Evolutionary conservation across 352 stramenopile species (phyloP).

Genomic region (Globisporangium splendens): DNA sequence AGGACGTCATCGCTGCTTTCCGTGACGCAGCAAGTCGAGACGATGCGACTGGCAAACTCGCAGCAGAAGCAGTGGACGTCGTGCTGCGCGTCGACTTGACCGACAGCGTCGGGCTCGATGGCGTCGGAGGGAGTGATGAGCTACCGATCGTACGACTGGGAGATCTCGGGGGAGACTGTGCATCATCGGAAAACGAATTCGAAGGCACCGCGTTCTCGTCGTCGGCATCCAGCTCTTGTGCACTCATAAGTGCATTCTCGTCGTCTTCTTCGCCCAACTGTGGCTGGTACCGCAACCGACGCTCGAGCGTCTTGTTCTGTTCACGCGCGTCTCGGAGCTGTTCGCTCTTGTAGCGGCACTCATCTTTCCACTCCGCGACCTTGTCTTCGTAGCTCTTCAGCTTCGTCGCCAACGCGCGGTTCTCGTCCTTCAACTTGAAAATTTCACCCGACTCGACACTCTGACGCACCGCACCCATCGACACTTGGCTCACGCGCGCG

Average conservation of each 20-base stretch:
- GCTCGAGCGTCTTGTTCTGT: conserved; percentile 39
- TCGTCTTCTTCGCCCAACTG: conserved; percentile 19
- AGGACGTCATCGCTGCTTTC: conserved; percentile 4
- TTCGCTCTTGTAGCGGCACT: conserved; percentile 44
- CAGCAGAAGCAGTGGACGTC: conserved; percentile 36
- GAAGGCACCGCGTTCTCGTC: conserved; percentile 23
- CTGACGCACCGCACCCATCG: conserved; percentile 80
- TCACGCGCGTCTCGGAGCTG: conserved; percentile 40
- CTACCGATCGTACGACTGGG: not conserved
- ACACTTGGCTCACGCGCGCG: conserved; percentile 85
- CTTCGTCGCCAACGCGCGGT: conserved; percentile 38
- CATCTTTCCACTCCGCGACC: conserved; percentile 38
- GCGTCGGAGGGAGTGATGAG: not conserved
- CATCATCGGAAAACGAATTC: conserved; percentile 9
- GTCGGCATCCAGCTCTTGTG: too few relatives aligned
- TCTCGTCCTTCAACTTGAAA: conserved; percentile 69
- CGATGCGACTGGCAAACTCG: conserved; percentile 18
- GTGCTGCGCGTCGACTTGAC: conserved; percentile 40
- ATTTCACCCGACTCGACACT: conserved; percentile 80
- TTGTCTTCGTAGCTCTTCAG: conserved; percentile 24
- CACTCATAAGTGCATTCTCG: too few relatives aligned
- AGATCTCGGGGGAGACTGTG: conserved; percentile 12
- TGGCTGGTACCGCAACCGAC: conserved; percentile 37
- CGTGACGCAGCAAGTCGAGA: conserved; percentile 6
- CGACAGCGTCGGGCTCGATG: conserved; percentile 44